Evolutionary conservation across 2,329 filamentous ascomycete genomes (phyloP).

Genomic region (Botryotinia convoluta): DNA sequence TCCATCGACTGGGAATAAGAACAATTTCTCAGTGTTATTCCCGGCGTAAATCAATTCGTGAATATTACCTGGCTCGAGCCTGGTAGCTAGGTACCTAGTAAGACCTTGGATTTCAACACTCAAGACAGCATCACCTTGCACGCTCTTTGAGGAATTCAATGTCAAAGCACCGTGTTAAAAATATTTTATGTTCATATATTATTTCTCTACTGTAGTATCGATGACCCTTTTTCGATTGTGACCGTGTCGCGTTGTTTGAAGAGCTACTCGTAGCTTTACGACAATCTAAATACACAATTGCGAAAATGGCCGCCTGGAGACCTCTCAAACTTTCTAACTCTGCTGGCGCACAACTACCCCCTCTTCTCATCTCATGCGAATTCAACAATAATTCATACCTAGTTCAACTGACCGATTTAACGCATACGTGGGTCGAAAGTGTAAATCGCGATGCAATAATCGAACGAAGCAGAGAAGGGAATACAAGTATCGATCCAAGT

Average conservation of each 20-base stretch:
- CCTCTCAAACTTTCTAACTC: conserved; percentile 27
- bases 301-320: conserved; percentile 32
- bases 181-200: background rate
- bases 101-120: background rate
- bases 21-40: background rate
- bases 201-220: background rate
- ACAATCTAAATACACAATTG: background rate
- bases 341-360: conserved; percentile 46
- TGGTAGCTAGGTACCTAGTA: no score
- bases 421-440: conserved; percentile 68
- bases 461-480: conserved; percentile 57
- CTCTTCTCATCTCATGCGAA: conserved; percentile 60
- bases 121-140: background rate
- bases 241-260: background rate
- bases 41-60: background rate
- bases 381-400: conserved; percentile 59
- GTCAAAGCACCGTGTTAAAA: background rate
- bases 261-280: background rate
- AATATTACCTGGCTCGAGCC: no score
- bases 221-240: background rate
- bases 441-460: conserved; percentile 62
- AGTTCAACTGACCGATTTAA: conserved; percentile 68
- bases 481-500: conserved; percentile 68
- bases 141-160: background rate
- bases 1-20: background rate